These are phyloP conservation scores for Xylaria grammica DNA, from an alignment of 495 filamentous ascomycete genomes.

Conservation along the genomic window DNA sequence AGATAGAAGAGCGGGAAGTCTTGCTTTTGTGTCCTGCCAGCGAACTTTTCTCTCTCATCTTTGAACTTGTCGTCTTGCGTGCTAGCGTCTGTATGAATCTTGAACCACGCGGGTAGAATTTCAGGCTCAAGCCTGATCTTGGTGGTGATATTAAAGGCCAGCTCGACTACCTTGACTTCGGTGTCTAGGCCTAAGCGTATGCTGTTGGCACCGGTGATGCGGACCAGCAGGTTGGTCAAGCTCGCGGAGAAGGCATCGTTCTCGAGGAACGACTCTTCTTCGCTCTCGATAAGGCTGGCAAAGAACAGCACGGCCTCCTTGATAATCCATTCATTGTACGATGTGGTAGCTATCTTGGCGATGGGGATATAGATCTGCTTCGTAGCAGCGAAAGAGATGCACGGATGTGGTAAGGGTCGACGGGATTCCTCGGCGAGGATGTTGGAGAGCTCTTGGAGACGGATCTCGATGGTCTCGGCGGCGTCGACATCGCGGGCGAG, in stretches of 20 bases:
- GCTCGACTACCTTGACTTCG: slow-evolving; percentile 83
- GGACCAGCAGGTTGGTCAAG: slow-evolving; percentile 78
- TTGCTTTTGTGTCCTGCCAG: slow-evolving; percentile 83
- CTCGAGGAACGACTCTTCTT: slow-evolving; percentile 91
- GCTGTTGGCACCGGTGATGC: slow-evolving; percentile 65
- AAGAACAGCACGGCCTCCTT: slow-evolving; percentile 83
- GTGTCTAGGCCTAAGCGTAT: slow-evolving; percentile 69
- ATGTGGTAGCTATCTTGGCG: slow-evolving; percentile 80
- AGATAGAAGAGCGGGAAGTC: slow-evolving; percentile 96
- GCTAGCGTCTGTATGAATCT: slow-evolving; percentile 43
- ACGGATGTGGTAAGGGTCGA: slow-evolving; percentile 84
- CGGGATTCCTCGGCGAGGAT: slow-evolving; percentile 89
- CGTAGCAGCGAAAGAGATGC: slow-evolving; percentile 79
- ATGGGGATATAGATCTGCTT: slow-evolving; percentile 87
- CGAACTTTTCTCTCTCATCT: slow-evolving; percentile 68
- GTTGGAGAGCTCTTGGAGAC: slow-evolving; percentile 68
- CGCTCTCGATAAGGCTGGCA: slow-evolving; percentile 88
- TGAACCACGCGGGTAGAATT: slow-evolving; percentile 90
- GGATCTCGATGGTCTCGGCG: slow-evolving; percentile 57
- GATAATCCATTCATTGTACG: slow-evolving; percentile 79
- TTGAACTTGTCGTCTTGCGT: slow-evolving; percentile 50
- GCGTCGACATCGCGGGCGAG: slow-evolving; percentile 58
- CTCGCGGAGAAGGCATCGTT: slow-evolving; percentile 81
- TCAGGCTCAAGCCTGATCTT: slow-evolving; percentile 89
- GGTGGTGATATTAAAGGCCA: slow-evolving; percentile 91